Evolutionary conservation across 2,329 filamentous ascomycete species (phyloP).

Genomic region (Paecilomyces dactylethromorphus): DNA sequence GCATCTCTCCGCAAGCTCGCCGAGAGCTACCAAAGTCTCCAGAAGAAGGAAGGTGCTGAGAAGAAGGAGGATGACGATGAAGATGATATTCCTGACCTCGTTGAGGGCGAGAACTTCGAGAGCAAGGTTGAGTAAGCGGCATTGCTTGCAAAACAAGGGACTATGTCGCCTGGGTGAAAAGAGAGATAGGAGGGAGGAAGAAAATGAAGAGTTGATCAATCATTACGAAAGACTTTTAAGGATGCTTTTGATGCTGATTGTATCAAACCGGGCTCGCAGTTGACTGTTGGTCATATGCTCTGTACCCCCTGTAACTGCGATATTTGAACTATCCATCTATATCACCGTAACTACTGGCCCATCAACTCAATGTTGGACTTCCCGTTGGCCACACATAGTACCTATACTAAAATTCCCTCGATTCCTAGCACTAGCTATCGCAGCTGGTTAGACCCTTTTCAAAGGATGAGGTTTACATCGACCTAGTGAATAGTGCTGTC

Average conservation of each 20-base stretch:
- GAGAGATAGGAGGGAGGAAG: constrained; percentile 4
- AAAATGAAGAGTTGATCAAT: constrained; percentile 14
- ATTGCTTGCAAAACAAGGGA: background rate
- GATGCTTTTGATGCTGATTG: background rate
- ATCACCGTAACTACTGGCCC: background rate
- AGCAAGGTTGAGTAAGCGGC: constrained; percentile 80
- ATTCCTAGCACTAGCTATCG: background rate
- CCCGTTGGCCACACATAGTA: too few relatives aligned
- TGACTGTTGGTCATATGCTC: background rate
- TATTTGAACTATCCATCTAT: background rate
- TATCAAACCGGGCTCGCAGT: background rate
- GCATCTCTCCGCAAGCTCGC: constrained; percentile 96
- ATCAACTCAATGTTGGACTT: too few relatives aligned
- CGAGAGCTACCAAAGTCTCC: constrained; percentile 98
- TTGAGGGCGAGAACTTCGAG: constrained; percentile 97
- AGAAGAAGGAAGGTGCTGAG: constrained; percentile 79
- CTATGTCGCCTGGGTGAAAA: background rate
- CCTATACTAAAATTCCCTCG: background rate
- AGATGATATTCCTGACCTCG: constrained; percentile 88
- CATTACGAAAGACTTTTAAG: background rate
- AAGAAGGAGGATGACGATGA: constrained; percentile 67
- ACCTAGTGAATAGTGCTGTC: too few relatives aligned
- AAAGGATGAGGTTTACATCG: background rate
- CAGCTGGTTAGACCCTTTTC: background rate
- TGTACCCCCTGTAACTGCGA: background rate